Conservation (phyloP, 805 yeast genomes). For the Diddensiella caesifluorescens region DNA sequence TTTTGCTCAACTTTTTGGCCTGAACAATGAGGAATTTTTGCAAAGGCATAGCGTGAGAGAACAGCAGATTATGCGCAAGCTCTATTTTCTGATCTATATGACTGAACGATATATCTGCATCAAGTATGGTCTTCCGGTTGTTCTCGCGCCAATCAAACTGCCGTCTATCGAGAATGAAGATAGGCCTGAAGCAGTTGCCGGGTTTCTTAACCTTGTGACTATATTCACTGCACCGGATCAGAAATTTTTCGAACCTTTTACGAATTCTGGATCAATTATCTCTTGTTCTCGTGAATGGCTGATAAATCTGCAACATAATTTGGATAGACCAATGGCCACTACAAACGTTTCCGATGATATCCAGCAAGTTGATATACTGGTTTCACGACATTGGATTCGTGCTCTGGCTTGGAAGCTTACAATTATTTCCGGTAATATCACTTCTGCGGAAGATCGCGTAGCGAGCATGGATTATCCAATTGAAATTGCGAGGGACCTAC, state of each 20-base stretch:
- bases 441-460: slow-evolving; percentile 3
- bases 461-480: slow-evolving; percentile 14
- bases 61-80: slow-evolving; percentile 13
- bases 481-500: slow-evolving; percentile 12
- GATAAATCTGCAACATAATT: slow-evolving; percentile 8
- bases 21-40: slow-evolving; percentile 10
- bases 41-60: slow-evolving; percentile 6
- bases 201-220: slow-evolving; percentile 14
- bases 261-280: not conserved
- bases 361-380: slow-evolving; percentile 14
- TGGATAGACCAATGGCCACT: slow-evolving; percentile 5
- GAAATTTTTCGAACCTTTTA: slow-evolving; percentile 12
- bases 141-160: slow-evolving; percentile 9
- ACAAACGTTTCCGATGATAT: slow-evolving; percentile 7
- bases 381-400: slow-evolving; percentile 18
- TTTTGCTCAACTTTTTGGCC: slow-evolving; percentile 13
- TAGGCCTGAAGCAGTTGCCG: slow-evolving; percentile 4
- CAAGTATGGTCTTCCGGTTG: slow-evolving; percentile 13
- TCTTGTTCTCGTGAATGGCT: slow-evolving; percentile 10
- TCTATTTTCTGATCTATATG: slow-evolving; percentile 14
- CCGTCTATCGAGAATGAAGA: slow-evolving; percentile 12
- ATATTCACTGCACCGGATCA: slow-evolving; percentile 15
- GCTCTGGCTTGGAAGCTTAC: slow-evolving; percentile 17
- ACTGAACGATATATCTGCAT: slow-evolving; percentile 16
- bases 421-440: slow-evolving; percentile 8